Conservation (phyloP, 176 grass and related monocot species). For the Lolium perenne region DNA sequence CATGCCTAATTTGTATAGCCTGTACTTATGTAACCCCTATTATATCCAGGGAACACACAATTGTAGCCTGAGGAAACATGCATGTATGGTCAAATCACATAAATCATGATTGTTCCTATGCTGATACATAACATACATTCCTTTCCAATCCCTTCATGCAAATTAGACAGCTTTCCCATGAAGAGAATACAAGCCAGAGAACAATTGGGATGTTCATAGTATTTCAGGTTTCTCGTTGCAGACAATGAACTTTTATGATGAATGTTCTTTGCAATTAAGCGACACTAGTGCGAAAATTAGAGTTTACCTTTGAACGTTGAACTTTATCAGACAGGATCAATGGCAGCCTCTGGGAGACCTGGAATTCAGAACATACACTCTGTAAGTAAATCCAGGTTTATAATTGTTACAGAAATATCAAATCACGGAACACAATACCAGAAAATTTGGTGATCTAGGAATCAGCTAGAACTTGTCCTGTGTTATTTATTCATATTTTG, state of each 20-base stretch:
- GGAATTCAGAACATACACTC: constrained; percentile 39
- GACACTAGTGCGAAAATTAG: constrained; percentile 31
- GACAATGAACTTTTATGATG: constrained; percentile 25
- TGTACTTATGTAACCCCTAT: neutral
- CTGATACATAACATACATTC: constrained; percentile 2
- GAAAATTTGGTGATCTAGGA: constrained; percentile 32
- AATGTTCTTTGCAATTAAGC: constrained; percentile 7
- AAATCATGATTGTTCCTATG: neutral
- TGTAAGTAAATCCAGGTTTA: constrained; percentile 40
- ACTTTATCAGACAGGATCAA: constrained; percentile 88
- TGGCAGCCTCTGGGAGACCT: constrained; percentile 87
- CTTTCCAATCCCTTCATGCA: constrained; percentile 9
- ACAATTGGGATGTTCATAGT: neutral
- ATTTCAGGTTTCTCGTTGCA: constrained; percentile 21
- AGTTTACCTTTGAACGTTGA: constrained; percentile 91
- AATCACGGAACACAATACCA: neutral
- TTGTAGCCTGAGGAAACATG: constrained; percentile 24
- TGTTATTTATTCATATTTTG: constrained; percentile 20
- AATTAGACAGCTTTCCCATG: neutral
- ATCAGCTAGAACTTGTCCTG: constrained; percentile 5
- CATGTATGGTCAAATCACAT: neutral
- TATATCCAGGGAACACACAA: neutral
- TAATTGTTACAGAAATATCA: constrained; percentile 23
- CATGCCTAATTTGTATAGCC: constrained; percentile 11
- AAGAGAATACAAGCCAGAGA: neutral